Base-by-base conservation (phyloP, 1,284 basidiomycete species). In the Sporisorium sorghi region DNA sequence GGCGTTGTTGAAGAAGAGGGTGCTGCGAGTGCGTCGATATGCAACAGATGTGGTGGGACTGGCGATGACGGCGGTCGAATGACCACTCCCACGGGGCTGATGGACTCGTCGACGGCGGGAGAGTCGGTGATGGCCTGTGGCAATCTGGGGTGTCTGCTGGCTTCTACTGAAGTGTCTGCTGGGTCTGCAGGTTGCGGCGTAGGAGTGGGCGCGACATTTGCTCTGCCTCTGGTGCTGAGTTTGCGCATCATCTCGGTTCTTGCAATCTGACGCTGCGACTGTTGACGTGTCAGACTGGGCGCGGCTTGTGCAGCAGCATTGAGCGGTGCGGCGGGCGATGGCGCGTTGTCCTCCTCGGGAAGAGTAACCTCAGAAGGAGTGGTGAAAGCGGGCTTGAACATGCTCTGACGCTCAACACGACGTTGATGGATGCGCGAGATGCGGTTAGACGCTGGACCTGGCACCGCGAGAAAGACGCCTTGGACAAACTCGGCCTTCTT, bases 231-330 rank as follows among this genome's bases (percentile, higher is more conserved):
- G 1, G 70, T 68, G 48, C 73, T 76, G 39, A 81, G 66, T 49
- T 81, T 81, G 40, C 79, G 72, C 56, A 81, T 71, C 69, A 81
- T 74, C 35, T 79, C 68, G 12, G 77, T 72, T 14, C 79, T 58
- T 2, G 77, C 77, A 30, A 81, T 68, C 52, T 80, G 68, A 0
- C 79, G 57, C 19, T 75, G 73, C 15, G 76, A 78, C 26, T 63
- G 74, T 51, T 70, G 67, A 2, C 67, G 67, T 15, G 66, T 47
- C 0, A 78, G 63, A 15, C 50, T 43, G 1, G 73, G 54, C 3
- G 33, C 43, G 17, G 56, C 48, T 19, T 59, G 56, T 14, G 35
- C 19, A 8, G 26, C 28, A 9, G 58, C 4, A 23, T 24, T 50
- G n/a, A 57, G 52, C 11, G 52, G 37, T 10, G 48, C 21, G 8